Base-by-base conservation (phyloP, 768 basidiomycete genomes). In the Hypsizygus marmoreus region DNA sequence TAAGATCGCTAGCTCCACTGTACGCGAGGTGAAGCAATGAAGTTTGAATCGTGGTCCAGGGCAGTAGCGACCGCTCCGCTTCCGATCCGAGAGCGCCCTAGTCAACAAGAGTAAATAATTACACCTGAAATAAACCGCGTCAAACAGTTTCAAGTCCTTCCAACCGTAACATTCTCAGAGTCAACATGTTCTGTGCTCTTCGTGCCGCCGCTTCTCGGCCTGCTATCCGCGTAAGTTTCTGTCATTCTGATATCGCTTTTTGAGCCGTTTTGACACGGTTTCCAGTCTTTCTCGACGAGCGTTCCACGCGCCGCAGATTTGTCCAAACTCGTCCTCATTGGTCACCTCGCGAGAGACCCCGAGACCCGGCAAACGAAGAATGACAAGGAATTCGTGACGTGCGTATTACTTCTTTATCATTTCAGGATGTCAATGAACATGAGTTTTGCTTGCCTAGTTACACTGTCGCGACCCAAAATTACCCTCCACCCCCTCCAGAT, bases 381-480 rank as follows among this genome's bases (percentile, higher is more conserved):
- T 46, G 84, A 91, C 44, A 88, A 82, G 61, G 88, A 91, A 77
- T 95, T 81, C 53, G 71, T 91, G 31, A 64, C 76, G 90, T 91
- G 56, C 38, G 86, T 75, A 16, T 47, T 31, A 45, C 16, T 6
- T 8, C 28, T 13, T 23, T 17, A n/a, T n/a, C n/a, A n/a, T 34
- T 30, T 32, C 31, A n/a, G 23, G 10, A 29, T 31, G 25, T 19
- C 1, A 20, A 2, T 13, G 41, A 24, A 12, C 29, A 14, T n/a
- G 32, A 20, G 45, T 26, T 31, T n/a, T 31, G 7, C 14, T 41
- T 16, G 25, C 43, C 24, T 54, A 91, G 89, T 11, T 95, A 94
- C 63, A 74, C 77, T 8, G 80, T 95, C 44, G 91, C 84, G 10
- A 94, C 91, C 4, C 69, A 66, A 38, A 86, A 82, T 65, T 80